These are phyloP conservation scores for Fomes fomentarius DNA, from an alignment of 1,284 basidiomycete genomes.

Conservation along the genomic window DNA sequence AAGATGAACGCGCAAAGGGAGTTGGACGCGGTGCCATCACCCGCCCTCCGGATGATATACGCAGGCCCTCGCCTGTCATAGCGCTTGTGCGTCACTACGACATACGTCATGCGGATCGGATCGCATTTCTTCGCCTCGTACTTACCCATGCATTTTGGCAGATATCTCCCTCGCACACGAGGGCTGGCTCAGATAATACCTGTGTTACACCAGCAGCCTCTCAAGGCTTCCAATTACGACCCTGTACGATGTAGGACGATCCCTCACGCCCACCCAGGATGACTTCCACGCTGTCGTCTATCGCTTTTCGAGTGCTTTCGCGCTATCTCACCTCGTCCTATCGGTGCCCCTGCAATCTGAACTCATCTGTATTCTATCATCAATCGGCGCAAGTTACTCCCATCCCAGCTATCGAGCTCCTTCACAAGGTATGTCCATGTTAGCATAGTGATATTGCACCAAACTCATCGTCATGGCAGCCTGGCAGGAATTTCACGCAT, in stretches of 20 bases:
- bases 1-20: conserved; percentile 39
- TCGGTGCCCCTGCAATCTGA: background rate
- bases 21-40: conserved; percentile 17
- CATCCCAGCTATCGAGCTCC: no score
- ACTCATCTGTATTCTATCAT: conserved; percentile 4
- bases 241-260: conserved; percentile 11
- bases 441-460: no score
- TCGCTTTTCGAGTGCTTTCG: conserved; percentile 18
- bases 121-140: no score
- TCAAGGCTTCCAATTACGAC: background rate
- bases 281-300: background rate
- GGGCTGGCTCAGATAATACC: no score
- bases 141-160: no score
- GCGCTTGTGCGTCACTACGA: conserved; percentile 8
- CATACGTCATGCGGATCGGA: no score
- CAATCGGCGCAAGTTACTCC: background rate
- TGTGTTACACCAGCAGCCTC: no score
- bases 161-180: no score
- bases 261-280: conserved; percentile 3
- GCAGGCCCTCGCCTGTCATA: conserved; percentile 15
- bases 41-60: conserved; percentile 21
- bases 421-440: no score
- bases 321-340: conserved; percentile 5
- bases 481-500: no score
- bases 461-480: no score